Percentiles rank a stretch among this genome's conserved stretches.
Evolutionary conservation across 2,329 filamentous ascomycete genomes (phyloP).

Genomic region (Aureobasidium sp.): DNA sequence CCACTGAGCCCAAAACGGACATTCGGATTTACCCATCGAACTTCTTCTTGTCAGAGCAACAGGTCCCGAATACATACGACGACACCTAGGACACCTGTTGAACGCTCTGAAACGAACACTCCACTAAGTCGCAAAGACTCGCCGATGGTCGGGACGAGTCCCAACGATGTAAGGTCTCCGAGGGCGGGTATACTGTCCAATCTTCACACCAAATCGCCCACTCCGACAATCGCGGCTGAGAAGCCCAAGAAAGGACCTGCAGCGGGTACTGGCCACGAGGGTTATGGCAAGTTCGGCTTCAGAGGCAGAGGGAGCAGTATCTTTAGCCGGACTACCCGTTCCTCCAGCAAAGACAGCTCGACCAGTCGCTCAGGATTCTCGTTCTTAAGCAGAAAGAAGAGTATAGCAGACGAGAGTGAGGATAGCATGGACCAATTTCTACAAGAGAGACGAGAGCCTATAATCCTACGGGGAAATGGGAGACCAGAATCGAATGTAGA

Average conservation of each 20-base stretch:
- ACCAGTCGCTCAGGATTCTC: conserved; percentile 31
- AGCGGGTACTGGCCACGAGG: conserved; percentile 92
- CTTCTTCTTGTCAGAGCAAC: conserved; percentile 24
- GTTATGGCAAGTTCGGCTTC: conserved; percentile 61
- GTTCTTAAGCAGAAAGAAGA: conserved; percentile 36
- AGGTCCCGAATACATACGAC: background rate
- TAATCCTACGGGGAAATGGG: conserved; percentile 37
- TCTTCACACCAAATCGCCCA: background rate
- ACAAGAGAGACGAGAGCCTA: conserved; percentile 39
- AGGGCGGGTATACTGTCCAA: background rate
- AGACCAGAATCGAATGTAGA: background rate
- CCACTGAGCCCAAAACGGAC: conserved; percentile 29
- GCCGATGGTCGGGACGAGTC: background rate
- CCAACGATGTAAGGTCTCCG: background rate
- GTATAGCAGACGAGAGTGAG: conserved; percentile 36
- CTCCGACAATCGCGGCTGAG: conserved; percentile 28
- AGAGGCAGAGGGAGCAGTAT: conserved; percentile 59
- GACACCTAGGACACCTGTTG: conserved; percentile 1
- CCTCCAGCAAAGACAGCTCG: conserved; percentile 37
- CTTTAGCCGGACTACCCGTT: conserved; percentile 43
- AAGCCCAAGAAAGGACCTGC: conserved; percentile 68
- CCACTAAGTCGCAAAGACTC: conserved; percentile 18
- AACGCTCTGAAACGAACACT: background rate
- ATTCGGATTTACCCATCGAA: conserved; percentile 30
- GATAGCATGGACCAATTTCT: conserved; percentile 35